Percentiles rank a stretch among this genome's conserved stretches.
Evolutionary conservation across 2,329 filamentous ascomycete genomes (phyloP).

Genomic region (Pseudopithomyces maydicus): DNA sequence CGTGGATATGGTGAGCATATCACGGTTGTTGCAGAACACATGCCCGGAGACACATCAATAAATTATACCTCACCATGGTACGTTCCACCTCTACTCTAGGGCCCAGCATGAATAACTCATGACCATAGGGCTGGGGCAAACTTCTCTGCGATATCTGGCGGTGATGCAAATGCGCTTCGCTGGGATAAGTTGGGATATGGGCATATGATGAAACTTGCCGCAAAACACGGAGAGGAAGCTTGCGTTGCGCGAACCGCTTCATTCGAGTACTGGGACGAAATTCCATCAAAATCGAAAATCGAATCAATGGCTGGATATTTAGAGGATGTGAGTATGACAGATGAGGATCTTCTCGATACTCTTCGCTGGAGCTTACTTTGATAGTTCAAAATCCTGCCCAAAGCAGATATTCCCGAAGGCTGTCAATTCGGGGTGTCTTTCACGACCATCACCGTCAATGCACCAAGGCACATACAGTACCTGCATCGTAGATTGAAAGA

Average conservation of each 20-base stretch:
- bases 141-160: constrained; percentile 25
- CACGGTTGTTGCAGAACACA: constrained; percentile 19
- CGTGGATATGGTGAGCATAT: constrained; percentile 17
- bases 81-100: not conserved
- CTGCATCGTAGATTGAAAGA: constrained; percentile 12
- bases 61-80: constrained; percentile 27
- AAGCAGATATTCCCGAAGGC: constrained; percentile 16
- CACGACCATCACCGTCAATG: constrained; percentile 24
- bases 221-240: constrained; percentile 14
- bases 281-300: constrained; percentile 15
- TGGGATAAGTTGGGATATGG: constrained; percentile 23
- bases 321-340: constrained; percentile 14
- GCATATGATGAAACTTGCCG: constrained; percentile 23
- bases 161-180: constrained; percentile 20
- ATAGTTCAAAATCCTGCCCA: constrained; percentile 18
- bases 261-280: constrained; percentile 23
- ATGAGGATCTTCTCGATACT: too few species aligned
- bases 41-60: constrained; percentile 24
- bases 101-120: too few species aligned
- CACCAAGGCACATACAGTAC: constrained; percentile 22
- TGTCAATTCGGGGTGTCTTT: constrained; percentile 21
- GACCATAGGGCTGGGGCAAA: constrained; percentile 20
- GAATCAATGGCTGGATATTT: constrained; percentile 22
- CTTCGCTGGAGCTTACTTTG: too few species aligned
- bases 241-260: constrained; percentile 18